Evolutionary conservation across 2,329 filamentous ascomycete genomes (phyloP).

Genomic region (Tolypocladium guangdongense): DNA sequence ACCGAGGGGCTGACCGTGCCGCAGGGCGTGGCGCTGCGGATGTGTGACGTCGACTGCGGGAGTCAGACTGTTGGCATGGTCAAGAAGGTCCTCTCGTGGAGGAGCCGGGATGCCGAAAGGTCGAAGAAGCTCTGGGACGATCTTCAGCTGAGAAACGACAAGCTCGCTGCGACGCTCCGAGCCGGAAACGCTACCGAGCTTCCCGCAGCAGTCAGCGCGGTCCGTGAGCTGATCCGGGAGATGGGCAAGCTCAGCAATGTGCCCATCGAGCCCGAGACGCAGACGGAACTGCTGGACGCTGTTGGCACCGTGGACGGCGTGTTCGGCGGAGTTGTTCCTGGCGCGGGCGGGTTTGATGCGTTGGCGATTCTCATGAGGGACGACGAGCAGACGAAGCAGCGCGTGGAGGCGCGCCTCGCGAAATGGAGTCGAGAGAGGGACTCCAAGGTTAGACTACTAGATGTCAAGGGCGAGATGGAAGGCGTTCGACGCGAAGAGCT

Average conservation of each 20-base stretch:
- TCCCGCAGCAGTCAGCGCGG: constrained; percentile 33
- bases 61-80: constrained; percentile 94
- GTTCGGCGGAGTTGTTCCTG: constrained; percentile 83
- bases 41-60: constrained; percentile 95
- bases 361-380: constrained; percentile 71
- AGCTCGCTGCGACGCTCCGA: constrained; percentile 53
- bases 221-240: constrained; percentile 54
- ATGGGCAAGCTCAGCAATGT: constrained; percentile 69
- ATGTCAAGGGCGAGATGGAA: constrained; percentile 62
- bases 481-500: constrained; percentile 42
- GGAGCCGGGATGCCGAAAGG: constrained; percentile 49
- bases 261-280: constrained; percentile 78
- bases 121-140: constrained; percentile 63
- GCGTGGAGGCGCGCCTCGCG: constrained; percentile 50
- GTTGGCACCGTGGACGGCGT: constrained; percentile 65
- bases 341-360: constrained; percentile 89
- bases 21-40: constrained; percentile 62
- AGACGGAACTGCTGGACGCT: constrained; percentile 76
- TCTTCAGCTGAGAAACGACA: constrained; percentile 65
- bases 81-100: constrained; percentile 79
- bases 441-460: constrained; percentile 56
- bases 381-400: constrained; percentile 48
- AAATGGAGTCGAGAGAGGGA: constrained; percentile 52
- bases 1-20: constrained; percentile 65
- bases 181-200: constrained; percentile 33